Base-by-base conservation (phyloP, 1,284 basidiomycete genomes). In the Cutaneotrichosporon dermatis region DNA sequence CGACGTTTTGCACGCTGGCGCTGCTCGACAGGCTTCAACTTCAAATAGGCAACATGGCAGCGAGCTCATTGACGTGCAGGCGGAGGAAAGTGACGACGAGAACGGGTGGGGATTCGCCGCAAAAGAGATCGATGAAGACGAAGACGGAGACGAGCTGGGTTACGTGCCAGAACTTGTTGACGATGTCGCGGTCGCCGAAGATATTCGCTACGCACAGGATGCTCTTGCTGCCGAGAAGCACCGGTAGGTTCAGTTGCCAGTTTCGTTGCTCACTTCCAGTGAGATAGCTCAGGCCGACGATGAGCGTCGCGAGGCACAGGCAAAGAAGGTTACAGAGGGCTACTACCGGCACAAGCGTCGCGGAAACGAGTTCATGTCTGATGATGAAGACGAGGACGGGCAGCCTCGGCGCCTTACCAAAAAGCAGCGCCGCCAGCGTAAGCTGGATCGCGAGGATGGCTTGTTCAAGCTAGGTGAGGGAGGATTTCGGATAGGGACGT, bases 41-140 rank as follows among this genome's bases (percentile, higher is more conserved):
- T 9, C 45, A 34, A 43, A 35, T 42, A 45, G 41, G 46, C 37
- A 33, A 2, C 13, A 15, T 40, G 55, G 60, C 36, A 52, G 56
- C 0, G 60, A 56, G 12, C 54, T 70, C 33, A 54, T 76, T 37
- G 73, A 76, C 40, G 70, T 64, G 41, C 69, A 76, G 52, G 75
- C 75, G 1, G 75, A 75, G 54, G 75, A 76, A 52, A 72, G 70
- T 96, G 74, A 75, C 40, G 75, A 76, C 41, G 75, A 75, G 41
- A 60, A 64, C 46, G 72, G 68, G 6, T 74, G 73, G 73, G 68
- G 65, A 4, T 39, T 58, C 10, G 13, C 40, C 6, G 50, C 48
- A 4, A 63, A 61, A 7, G 69, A 63, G 8, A 71, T 71, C 7
- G 70, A 72, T 1, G 68, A 71, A 0, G 72, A 70, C 4, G 67